These are phyloP conservation scores for Chlamydomonas sp. DNA, from an alignment of 139 green algal genomes.

Conservation along the genomic window DNA sequence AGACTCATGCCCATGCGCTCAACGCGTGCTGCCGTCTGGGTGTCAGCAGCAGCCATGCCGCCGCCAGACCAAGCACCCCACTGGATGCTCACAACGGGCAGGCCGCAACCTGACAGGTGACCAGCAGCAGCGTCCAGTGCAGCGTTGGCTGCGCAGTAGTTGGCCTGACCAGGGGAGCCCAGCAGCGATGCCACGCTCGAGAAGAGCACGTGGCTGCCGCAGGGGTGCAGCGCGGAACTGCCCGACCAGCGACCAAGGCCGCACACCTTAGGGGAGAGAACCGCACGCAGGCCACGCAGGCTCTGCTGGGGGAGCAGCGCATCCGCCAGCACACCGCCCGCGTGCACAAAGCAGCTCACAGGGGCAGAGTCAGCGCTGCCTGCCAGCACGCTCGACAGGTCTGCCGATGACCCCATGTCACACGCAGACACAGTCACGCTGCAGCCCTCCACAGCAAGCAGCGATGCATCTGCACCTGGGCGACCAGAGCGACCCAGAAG, in stretches of 20 bases:
- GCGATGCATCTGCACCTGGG: too few species aligned
- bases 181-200: slow-evolving; percentile 57
- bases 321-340: slow-evolving; percentile 48
- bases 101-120: slow-evolving; percentile 19
- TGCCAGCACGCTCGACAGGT: slow-evolving; percentile 31
- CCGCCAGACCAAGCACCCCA: slow-evolving; percentile 68
- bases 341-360: slow-evolving; percentile 30
- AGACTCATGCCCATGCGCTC: slow-evolving; percentile 51
- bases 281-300: slow-evolving; percentile 11
- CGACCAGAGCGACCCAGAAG: too few species aligned
- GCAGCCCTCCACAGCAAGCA: too few species aligned
- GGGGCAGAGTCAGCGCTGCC: background rate
- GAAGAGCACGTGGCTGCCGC: slow-evolving; percentile 40
- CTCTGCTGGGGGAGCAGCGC: slow-evolving; percentile 32
- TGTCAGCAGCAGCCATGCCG: slow-evolving; percentile 53
- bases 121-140: slow-evolving; percentile 43
- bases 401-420: slow-evolving; percentile 31
- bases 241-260: slow-evolving; percentile 10
- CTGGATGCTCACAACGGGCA: slow-evolving; percentile 47
- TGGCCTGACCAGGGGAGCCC: slow-evolving; percentile 65
- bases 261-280: slow-evolving; percentile 48
- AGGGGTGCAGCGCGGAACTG: slow-evolving; percentile 19
- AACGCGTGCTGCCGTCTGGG: slow-evolving; percentile 35
- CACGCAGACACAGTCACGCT: too few species aligned
- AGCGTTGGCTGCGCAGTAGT: slow-evolving; percentile 71